These are phyloP conservation scores for Angomonas ambiguus DNA, from an alignment of 208 protist species.

Conservation along the genomic window DNA sequence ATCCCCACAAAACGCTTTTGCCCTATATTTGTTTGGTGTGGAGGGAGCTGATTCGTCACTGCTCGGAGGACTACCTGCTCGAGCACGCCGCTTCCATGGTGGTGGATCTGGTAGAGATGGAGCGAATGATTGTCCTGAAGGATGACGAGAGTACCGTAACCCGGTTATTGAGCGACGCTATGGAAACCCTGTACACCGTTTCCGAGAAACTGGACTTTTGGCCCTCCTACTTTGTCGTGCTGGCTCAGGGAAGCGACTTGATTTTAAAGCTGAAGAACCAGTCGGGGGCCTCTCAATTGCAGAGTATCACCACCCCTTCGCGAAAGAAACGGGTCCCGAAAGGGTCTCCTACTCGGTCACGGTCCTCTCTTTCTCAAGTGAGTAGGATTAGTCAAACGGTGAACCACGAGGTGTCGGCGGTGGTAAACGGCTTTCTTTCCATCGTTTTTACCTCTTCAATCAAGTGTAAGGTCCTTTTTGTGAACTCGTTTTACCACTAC, in stretches of 20 bases:
- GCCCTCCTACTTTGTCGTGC: neutral
- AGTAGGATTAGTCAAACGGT: neutral
- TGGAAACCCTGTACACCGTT: neutral
- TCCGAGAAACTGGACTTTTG: neutral
- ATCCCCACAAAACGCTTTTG: slow-evolving; percentile 6
- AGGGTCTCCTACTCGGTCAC: neutral
- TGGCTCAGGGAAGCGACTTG: neutral
- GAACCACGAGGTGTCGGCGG: neutral
- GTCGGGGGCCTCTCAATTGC: neutral
- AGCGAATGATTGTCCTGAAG: slow-evolving; percentile 12
- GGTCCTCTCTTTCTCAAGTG: neutral
- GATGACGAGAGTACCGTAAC: neutral
- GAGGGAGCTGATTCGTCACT: slow-evolving; percentile 52
- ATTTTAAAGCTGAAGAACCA: neutral
- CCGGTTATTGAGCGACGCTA: neutral
- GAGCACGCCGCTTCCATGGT: slow-evolving; percentile 69
- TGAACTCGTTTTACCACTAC: slow-evolving; percentile 65
- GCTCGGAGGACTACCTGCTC: slow-evolving; percentile 54
- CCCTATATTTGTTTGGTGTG: slow-evolving; percentile 34
- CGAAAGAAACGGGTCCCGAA: neutral
- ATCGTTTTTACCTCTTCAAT: slow-evolving; percentile 64
- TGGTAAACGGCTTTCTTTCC: slow-evolving; percentile 41
- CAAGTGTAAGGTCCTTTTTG: slow-evolving; percentile 76
- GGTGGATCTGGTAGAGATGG: slow-evolving; percentile 65
- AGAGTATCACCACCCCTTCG: neutral